phyloP scores from a whole-genome alignment of 2,329 filamentous ascomycete species.

The Magnaporthales sp. region DNA sequence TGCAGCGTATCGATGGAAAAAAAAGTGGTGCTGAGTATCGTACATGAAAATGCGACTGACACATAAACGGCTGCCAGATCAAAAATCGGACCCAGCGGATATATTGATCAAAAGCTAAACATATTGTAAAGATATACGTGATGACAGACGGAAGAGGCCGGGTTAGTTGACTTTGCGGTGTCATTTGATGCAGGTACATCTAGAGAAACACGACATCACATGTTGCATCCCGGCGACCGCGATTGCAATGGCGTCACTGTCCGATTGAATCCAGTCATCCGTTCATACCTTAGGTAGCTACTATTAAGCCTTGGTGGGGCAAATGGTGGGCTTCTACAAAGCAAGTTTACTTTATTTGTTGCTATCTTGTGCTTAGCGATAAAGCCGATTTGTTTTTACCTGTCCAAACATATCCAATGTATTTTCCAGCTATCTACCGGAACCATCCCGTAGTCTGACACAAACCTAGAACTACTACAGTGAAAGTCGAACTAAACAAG shows the following conservation, averaged over 20 bases:
- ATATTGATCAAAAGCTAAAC: neutral
- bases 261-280: neutral
- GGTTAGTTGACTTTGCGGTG: neutral
- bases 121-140: neutral
- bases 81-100: neutral
- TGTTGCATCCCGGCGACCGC: neutral
- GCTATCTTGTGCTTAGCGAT: neutral
- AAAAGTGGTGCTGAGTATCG: neutral
- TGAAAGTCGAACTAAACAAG: neutral
- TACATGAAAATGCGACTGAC: neutral
- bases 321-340: neutral
- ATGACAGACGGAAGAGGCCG: neutral
- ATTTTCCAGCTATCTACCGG: neutral
- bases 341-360: neutral
- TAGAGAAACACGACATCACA: neutral
- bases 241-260: neutral
- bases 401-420: neutral
- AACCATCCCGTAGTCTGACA: neutral
- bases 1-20: neutral
- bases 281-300: neutral
- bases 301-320: too few relatives aligned
- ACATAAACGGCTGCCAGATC: neutral
- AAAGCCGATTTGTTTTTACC: neutral
- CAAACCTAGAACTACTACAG: neutral
- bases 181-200: neutral